Conservation (phyloP, 345 rosid genomes). For the Eucalyptus melliodora region DNA sequence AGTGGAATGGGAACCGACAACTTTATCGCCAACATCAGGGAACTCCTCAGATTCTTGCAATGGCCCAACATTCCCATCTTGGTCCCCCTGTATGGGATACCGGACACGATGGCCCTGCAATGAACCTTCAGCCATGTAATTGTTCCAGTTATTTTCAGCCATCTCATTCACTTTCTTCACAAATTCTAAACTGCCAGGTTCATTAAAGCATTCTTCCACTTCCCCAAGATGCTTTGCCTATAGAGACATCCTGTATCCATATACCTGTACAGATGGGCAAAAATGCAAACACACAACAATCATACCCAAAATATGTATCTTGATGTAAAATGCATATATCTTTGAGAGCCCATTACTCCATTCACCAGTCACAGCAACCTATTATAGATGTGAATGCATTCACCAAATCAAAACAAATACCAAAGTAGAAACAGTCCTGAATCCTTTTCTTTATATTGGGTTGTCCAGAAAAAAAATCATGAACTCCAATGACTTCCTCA, state of each 20-base stretch:
- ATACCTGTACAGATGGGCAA: constrained; percentile 25
- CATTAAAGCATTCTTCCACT: constrained; percentile 16
- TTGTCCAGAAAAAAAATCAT: not conserved
- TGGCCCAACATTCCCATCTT: constrained; percentile 45
- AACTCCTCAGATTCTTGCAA: constrained; percentile 48
- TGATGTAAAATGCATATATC: not conserved
- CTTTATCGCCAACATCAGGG: constrained; percentile 83
- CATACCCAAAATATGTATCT: not conserved
- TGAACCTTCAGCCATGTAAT: not conserved
- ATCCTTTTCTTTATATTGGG: not conserved
- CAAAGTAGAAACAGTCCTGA: not conserved
- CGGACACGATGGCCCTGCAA: constrained; percentile 78
- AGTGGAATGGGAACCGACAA: constrained; percentile 46
- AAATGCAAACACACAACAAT: not conserved
- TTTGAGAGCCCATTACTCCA: not conserved
- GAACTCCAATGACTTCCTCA: not conserved
- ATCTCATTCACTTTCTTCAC: constrained; percentile 39
- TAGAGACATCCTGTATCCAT: constrained; percentile 84
- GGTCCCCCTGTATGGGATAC: constrained; percentile 56
- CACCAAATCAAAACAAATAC: not conserved
- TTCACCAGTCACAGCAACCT: not conserved
- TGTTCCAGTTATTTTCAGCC: constrained; percentile 26
- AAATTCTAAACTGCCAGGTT: constrained; percentile 46
- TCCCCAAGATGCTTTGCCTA: constrained; percentile 87
- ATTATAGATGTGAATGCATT: not conserved